Base-by-base conservation (phyloP, 257 asterid genomes). In the Mentha longifolia region DNA sequence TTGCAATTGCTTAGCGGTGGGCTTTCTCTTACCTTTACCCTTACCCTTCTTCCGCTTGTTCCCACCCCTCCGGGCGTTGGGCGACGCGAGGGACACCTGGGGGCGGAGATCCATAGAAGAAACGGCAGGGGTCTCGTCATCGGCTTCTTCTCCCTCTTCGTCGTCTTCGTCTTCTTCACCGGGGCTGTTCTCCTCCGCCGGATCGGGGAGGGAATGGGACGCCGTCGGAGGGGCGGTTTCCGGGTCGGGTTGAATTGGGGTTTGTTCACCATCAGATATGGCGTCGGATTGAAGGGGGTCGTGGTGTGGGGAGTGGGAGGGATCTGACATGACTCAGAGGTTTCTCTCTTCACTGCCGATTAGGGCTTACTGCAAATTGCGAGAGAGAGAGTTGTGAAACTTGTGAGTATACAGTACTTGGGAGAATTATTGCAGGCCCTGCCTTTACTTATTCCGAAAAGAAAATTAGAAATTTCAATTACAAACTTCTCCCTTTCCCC, bases 21-120 rank as follows among this genome's bases (percentile, higher is more conserved):
- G 71, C 63, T 82, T 80, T 7, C 72, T 62, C 57, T 78, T 80
- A 16, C 76, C 81, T 49, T 75, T 81, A 0, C 73, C 75, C 65
- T 81, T 81, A 49, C 93, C 89, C 72, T 86, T 88, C 84, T 85
- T 86, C 62, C 87, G 80, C 80, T 82, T 92, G 60, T 14, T 54
- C 42, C 75, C 61, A 13, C 81, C 76, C 15, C 77, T 67, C 4
- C 83, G 73, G 49, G 37, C 35, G 61, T 79, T 7, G 41, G 85
- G 81, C 3, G 88, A 78, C 51, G 74, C 15, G 60, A 79, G 61
- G 19, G 75, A 42, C 65, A 7, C 79, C 81, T 35, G 74, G 41
- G 2, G 65, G 56, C 12, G 71, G 63, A 80, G 77, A 77, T 70
- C 20, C 78, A 54, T 76, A 33, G 76, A 64, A 42, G 82, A 35